Base-by-base conservation (phyloP, 2,329 filamentous ascomycete genomes). In the Cordyceps fumosorosea region DNA sequence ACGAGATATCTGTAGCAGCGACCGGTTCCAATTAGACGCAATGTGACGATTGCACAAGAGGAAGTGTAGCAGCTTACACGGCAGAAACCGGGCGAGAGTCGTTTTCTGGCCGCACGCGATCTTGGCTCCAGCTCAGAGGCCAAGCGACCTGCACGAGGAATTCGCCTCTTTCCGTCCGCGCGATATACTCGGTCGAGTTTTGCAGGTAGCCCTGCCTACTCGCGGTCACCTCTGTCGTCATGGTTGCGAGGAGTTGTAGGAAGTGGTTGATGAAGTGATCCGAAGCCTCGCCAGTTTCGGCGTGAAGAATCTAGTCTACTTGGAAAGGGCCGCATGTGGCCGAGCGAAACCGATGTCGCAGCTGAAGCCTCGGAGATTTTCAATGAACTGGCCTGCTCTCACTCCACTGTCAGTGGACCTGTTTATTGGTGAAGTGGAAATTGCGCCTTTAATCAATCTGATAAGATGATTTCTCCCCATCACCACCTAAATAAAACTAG, bases 101-200 rank as follows among this genome's bases (percentile, higher is more conserved):
- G 32, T 68, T 60, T 34, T 69, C 63, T 7, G 62, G 64, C 11
- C 65, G 67, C 5, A 62, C 64, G 1, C 69, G 66, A 56, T 72
- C 67, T 37, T 66, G 65, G 2, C 64, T 64, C 72, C 69, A 73
- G 42, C 63, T 64, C n/a, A 72, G 34, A 10, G 70, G 72, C 68
- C 68, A 74, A 10, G 70, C 67, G 8, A 73, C 64, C 60, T 74
- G 71, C 5, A 74, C 62, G 3, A 71, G 64, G 34, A 72, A 73
- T 18, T 71, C 69, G 14, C 70, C 70, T 48, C 70, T 67, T 29
- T 63, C 64, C 0, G 70, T 68, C 51, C 67, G 62, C 7, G 67
- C 66, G 32, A 64, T 63, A 62, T 66, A 72, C 50, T 72, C 69
- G 12, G 66, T 66, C 0, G 70, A 69, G 42, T 72, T 71, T 3